Percentiles rank a stretch among this genome's conserved stretches.
Evolutionary conservation across 176 grass and related monocot species (phyloP).

Genomic region (Juncus effusus): DNA sequence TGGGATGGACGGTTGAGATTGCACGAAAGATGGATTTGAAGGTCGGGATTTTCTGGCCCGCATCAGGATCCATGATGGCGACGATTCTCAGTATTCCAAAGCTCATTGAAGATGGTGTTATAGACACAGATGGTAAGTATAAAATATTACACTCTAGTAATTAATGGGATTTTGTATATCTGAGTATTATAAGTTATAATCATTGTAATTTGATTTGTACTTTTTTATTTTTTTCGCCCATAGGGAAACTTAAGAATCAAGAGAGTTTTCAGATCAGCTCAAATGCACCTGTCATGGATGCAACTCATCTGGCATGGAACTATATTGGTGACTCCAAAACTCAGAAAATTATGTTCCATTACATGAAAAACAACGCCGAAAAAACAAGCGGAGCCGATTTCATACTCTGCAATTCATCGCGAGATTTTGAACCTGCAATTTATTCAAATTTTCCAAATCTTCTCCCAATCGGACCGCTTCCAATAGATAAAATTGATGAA

Average conservation of each 20-base stretch:
- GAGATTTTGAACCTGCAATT: not conserved
- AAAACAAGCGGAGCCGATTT: not conserved
- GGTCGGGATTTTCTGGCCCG: constrained; percentile 5
- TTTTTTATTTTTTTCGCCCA: too few relatives aligned
- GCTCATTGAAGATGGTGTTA: constrained; percentile 3
- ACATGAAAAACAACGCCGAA: not conserved
- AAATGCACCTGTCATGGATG: not conserved
- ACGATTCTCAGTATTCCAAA: not conserved
- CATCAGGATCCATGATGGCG: not conserved
- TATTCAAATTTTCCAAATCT: not conserved
- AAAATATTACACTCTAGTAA: not conserved
- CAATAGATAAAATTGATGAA: not conserved
- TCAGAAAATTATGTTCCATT: not conserved
- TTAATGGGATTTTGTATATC: not conserved
- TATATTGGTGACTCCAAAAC: not conserved
- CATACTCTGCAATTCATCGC: not conserved
- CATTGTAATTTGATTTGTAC: not conserved
- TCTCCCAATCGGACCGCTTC: not conserved
- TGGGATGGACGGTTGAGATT: constrained; percentile 23
- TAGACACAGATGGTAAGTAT: constrained; percentile 18
- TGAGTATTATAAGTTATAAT: not conserved
- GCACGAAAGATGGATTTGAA: constrained; percentile 3
- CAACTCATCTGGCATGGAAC: not conserved
- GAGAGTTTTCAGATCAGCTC: not conserved
- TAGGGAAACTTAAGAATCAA: not conserved